Conservation (phyloP, 352 stramenopile genomes). For the Globisporangium paddicum region DNA sequence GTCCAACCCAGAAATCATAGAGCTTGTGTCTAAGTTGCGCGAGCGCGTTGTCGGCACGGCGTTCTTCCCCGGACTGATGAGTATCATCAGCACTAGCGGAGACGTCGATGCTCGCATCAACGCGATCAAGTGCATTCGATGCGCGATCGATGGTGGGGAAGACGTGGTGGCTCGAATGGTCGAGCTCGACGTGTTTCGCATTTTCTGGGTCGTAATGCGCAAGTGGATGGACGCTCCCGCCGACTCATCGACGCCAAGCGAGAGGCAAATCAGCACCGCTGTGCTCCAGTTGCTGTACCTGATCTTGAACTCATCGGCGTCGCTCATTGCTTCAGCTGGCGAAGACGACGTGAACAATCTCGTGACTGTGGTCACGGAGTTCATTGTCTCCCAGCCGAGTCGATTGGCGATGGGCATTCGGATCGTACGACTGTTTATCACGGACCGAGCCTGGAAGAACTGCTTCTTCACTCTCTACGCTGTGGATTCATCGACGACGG, state of each 20-base stretch:
- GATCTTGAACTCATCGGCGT: conserved; percentile 53
- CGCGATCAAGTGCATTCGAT: conserved; percentile 67
- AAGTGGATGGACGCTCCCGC: conserved; percentile 54
- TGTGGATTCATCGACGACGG: conserved; percentile 52
- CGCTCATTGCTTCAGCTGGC: conserved; percentile 40
- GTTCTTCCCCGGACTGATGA: conserved; percentile 66
- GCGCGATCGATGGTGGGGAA: conserved; percentile 50
- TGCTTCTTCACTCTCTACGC: conserved; percentile 68
- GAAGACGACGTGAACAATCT: conserved; percentile 63
- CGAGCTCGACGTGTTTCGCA: conserved; percentile 64
- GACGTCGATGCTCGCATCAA: conserved; percentile 45
- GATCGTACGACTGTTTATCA: conserved; percentile 76
- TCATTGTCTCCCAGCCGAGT: conserved; percentile 48
- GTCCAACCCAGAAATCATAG: conserved; percentile 30
- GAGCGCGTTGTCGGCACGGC: conserved; percentile 52
- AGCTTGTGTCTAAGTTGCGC: conserved; percentile 51
- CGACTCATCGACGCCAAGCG: conserved; percentile 18
- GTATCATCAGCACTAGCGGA: conserved; percentile 39
- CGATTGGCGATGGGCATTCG: conserved; percentile 51
- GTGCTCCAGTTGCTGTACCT: conserved; percentile 66
- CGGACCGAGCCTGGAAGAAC: conserved; percentile 58
- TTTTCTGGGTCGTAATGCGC: conserved; percentile 55
- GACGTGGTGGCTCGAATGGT: conserved; percentile 57
- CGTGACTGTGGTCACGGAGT: conserved; percentile 65
- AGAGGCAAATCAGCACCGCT: conserved; percentile 28